Conservation (phyloP, 2,329 filamentous ascomycete genomes). For the Aspergillus vadensis region DNA sequence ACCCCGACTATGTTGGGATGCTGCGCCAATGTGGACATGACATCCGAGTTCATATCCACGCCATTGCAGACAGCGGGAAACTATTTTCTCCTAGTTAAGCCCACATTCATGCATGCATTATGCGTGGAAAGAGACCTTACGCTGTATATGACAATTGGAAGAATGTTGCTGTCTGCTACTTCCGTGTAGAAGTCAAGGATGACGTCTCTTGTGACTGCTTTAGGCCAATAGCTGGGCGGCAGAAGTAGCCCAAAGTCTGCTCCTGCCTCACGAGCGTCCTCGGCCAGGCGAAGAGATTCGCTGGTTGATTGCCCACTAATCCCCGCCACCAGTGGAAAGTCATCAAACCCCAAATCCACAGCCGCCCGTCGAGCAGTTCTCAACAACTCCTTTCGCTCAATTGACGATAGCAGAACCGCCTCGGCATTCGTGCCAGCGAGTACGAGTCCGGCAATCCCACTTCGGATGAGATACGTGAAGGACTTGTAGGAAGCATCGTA, state of each 20-base stretch:
- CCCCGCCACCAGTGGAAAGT: constrained; percentile 46
- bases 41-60: constrained; percentile 57
- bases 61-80: constrained; percentile 43
- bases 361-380: constrained; percentile 43
- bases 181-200: constrained; percentile 42
- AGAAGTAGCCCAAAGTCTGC: constrained; percentile 44
- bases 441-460: constrained; percentile 49
- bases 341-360: constrained; percentile 31
- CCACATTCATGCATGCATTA: not conserved
- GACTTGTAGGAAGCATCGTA: constrained; percentile 50
- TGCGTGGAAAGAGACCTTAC: constrained; percentile 25
- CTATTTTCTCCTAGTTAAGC: constrained; percentile 11
- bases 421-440: constrained; percentile 54
- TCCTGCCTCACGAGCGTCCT: constrained; percentile 43
- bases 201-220: constrained; percentile 37
- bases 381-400: constrained; percentile 48
- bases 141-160: constrained; percentile 52
- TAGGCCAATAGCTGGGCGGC: constrained; percentile 46
- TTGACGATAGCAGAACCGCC: constrained; percentile 44
- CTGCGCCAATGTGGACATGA: constrained; percentile 59
- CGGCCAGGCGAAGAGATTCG: constrained; percentile 45
- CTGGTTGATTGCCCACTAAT: constrained; percentile 44
- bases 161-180: constrained; percentile 38
- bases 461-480: constrained; percentile 45
- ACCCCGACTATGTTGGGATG: constrained; percentile 69